Base-by-base conservation (phyloP, 805 yeast species). In the Kazachstania taianensis region DNA sequence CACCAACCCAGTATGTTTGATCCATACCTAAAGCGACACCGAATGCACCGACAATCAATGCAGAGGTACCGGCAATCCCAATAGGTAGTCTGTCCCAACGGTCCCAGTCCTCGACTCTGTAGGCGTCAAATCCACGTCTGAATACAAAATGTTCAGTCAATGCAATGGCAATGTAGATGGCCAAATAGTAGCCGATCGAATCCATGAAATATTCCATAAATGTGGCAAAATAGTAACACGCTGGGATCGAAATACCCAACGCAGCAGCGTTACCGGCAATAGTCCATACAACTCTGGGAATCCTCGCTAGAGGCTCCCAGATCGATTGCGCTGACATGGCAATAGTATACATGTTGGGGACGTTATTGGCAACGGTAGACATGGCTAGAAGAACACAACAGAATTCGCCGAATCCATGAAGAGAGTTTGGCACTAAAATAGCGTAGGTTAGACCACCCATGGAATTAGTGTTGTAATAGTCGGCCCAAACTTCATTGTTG, bases 311-410 rank as follows among this genome's bases (percentile, higher is more conserved):
- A 44, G 73, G 75, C 38, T 81, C 73, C 81, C 89, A 81, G 50
- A 81, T 64, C 30, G 92, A 75, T 65, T 87, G 96, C 24, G 86
- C 85, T 45, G 86, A 78, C 53, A 87, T 69, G 28, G 85, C 87
- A 50, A 85, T 73, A 18, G 96, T 83, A 68, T 87, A 87, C 81
- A 85, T 78, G 67, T 85, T 86, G 61, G 96, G 96, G 59, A 86
- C 75, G 66, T 85, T 86, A 70, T 84, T 85, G 45, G 95, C 78
- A 39, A 87, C 80, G 22, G 94, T 84, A 22, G 95, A 83, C 46
- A 87, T 63, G 13, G 94, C 84, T 44, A 87, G 66, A 14, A 87
- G 20, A 22, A 87, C 96, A 62, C 87, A 74, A 61, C 87, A 78
- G 69, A 87, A 85, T 59, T 83, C 78, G 43, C 96, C 96, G 49